Percentiles rank a stretch among this genome's conserved stretches.
Evolutionary conservation across 2,329 filamentous ascomycete species (phyloP).

Genomic region (Macrophomina pseudophaseolina): DNA sequence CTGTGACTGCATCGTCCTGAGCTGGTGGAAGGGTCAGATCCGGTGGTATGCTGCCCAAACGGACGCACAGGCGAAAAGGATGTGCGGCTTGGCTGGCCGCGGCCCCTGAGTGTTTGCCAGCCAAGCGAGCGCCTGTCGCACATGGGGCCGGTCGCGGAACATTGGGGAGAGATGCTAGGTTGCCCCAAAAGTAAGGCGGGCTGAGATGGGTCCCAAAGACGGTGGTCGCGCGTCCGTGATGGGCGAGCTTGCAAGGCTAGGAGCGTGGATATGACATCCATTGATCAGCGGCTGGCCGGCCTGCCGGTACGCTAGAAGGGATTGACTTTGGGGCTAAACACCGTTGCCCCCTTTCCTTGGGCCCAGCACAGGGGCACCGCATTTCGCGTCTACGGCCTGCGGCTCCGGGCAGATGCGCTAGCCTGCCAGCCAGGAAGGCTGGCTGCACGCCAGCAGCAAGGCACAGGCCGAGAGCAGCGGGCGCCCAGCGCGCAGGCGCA

Average conservation of each 20-base stretch:
- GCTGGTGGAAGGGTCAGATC: conserved; percentile 26
- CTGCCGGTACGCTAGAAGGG: conserved; percentile 25
- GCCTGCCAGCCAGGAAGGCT: conserved; percentile 15
- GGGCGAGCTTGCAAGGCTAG: conserved; percentile 24
- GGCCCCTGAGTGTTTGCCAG: conserved; percentile 26
- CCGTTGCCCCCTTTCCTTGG: conserved; percentile 27
- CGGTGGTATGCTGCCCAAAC: conserved; percentile 28
- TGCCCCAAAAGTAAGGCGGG: conserved; percentile 26
- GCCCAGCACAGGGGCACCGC: conserved; percentile 24
- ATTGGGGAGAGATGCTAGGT: conserved; percentile 25
- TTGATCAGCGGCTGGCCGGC: conserved; percentile 26
- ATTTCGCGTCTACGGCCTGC: conserved; percentile 25
- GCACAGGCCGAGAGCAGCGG: conserved; percentile 21
- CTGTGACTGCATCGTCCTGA: conserved; percentile 23
- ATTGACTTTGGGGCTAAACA: conserved; percentile 25
- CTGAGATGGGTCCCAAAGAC: conserved; percentile 23
- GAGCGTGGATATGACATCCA: conserved; percentile 22
- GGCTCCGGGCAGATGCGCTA: conserved; percentile 26
- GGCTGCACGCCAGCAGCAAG: conserved; percentile 24
- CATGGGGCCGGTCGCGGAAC: conserved; percentile 22
- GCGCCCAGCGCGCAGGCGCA: conserved; percentile 17
- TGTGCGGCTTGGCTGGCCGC: conserved; percentile 25
- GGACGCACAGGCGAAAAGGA: conserved; percentile 23
- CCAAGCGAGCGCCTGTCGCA: conserved; percentile 23
- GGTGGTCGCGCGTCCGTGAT: conserved; percentile 24